A percentile compares a stretch with the other conserved stretches of the same genome.
phyloP scores from a whole-genome alignment of 176 grass and related monocot genomes.

The Miscanthus lutarioriparius region DNA sequence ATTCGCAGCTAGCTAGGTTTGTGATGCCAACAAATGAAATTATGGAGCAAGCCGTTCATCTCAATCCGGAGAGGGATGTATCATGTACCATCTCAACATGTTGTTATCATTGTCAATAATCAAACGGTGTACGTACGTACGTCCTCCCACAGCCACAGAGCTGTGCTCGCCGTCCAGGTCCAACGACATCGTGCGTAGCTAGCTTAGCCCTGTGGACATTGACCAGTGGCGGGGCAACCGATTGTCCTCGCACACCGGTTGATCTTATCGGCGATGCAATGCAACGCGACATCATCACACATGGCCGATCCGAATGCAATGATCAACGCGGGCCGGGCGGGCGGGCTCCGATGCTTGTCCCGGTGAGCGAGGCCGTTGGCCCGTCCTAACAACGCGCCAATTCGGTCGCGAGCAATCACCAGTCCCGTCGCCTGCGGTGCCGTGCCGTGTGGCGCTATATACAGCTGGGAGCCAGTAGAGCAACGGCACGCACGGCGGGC shows the following conservation, averaged over 20 bases:
- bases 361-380: neutral
- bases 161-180: neutral
- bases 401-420: neutral
- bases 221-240: constrained; percentile 14
- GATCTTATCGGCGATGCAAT: constrained; percentile 28
- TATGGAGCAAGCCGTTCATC: neutral
- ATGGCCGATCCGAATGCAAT: neutral
- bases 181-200: neutral
- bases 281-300: neutral
- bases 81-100: neutral
- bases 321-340: neutral
- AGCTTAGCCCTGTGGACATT: constrained; percentile 24
- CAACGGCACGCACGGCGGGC: neutral
- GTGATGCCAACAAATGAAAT: neutral
- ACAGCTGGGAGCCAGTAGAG: neutral
- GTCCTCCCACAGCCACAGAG: neutral
- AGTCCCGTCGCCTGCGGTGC: neutral
- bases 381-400: neutral
- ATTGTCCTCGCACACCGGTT: neutral
- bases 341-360: neutral
- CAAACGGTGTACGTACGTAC: neutral
- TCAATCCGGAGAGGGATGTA: neutral
- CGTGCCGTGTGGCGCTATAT: neutral
- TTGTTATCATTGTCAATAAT: neutral
- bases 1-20: neutral